Percentiles rank a stretch among this genome's conserved stretches.
Conservation (phyloP, 2,329 filamentous ascomycete genomes). For the Fusarium tricinctum region DNA sequence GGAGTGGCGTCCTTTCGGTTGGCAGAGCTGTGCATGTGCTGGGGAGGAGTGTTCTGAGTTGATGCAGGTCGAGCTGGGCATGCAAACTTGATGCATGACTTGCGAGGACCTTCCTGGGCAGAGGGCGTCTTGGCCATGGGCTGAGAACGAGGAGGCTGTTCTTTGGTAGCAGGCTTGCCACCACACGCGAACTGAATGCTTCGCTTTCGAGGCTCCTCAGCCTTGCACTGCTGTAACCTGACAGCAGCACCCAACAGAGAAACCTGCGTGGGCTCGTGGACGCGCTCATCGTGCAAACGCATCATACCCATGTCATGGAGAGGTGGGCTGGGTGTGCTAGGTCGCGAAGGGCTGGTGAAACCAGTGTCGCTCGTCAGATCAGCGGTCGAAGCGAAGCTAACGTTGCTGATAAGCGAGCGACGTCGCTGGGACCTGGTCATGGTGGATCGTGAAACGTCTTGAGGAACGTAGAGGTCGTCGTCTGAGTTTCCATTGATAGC, state of each 20-base stretch:
- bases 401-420: conserved; percentile 82
- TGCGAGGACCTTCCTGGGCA: conserved; percentile 61
- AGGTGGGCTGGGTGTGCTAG: conserved; percentile 91
- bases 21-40: conserved; percentile 29
- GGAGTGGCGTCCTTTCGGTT: conserved; percentile 27
- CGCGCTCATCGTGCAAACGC: conserved; percentile 55
- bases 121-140: conserved; percentile 53
- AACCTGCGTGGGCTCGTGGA: conserved; percentile 46
- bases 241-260: conserved; percentile 47
- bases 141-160: conserved; percentile 56
- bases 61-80: conserved; percentile 70
- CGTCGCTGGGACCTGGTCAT: conserved; percentile 59
- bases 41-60: conserved; percentile 57
- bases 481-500: conserved; percentile 80
- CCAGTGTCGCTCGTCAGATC: conserved; percentile 97
- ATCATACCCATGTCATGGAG: conserved; percentile 69
- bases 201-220: conserved; percentile 77
- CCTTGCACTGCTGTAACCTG: conserved; percentile 35
- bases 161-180: conserved; percentile 68
- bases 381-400: conserved; percentile 85
- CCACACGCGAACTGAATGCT: conserved; percentile 94
- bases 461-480: conserved; percentile 61
- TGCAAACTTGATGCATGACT: conserved; percentile 80
- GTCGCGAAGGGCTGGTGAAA: conserved; percentile 88
- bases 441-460: conserved; percentile 50